Base-by-base conservation (phyloP, 1,139 yeast species). In the Yamadazyma epiphylla region DNA sequence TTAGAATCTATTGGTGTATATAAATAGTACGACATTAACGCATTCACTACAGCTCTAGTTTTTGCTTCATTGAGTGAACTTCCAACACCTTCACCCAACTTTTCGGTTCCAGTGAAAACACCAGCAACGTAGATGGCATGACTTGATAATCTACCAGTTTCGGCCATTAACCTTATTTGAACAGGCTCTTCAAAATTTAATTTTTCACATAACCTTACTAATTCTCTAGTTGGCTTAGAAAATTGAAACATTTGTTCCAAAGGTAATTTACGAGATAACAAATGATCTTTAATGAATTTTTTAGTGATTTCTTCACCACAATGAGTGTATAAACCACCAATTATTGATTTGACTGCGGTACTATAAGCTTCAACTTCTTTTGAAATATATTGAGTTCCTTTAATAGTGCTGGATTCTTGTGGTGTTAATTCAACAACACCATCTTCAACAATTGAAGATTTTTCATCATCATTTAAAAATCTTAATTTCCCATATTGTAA, bases 31-130 rank as follows among this genome's bases (percentile, higher is more conserved):
- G 86, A 77, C 72, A 88, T 80, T 54, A 91, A 75, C 17, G 97
- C 91, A 57, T 84, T 84, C 28, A 88, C 94, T 29, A 88, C 86
- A 19, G 96, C 94, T 56, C 96, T 77, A 22, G 88, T 84, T 58
- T 88, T 85, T 26, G 97, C 96, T 61, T 91, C 98, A 43, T 74
- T 76, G 46, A 91, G 66, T 26, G 95, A 84, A n/a, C 94, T 70
- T 28, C 97, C 99, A 48, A 84, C 88, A 26, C 96, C 96, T 60
- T 91, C 97, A 31, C 97, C 96, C 35, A 91, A 68, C 58, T 87
- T 82, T 39, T 79, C 78, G 14, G 70, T 69, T 21, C 96, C 97
- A 35, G 82, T 71, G 57, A 88, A 91, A 1, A 87, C 94, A 31
- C 96, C 97, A 21, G 91, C 95, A 12, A 89, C 85, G 49, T 76